A percentile compares a stretch with the other conserved stretches of the same genome.
phyloP scores from a whole-genome alignment of 352 stramenopile genomes.

The Globisporangium paroecandrum region DNA sequence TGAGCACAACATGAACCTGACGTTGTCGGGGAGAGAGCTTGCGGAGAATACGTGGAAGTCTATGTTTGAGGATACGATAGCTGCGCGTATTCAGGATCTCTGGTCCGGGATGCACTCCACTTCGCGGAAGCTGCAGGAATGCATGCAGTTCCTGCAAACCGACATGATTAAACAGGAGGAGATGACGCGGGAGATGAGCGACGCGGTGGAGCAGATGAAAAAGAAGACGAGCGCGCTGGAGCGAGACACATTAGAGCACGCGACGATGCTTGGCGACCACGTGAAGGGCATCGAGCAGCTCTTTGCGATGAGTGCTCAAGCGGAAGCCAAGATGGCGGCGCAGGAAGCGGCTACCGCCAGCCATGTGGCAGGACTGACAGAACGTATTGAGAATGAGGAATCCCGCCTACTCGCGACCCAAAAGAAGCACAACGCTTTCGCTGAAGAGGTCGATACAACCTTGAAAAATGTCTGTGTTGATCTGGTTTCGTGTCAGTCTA shows the following conservation, averaged over 20 bases:
- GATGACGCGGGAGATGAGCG: constrained; percentile 26
- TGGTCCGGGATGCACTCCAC: constrained; percentile 45
- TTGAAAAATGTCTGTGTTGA: constrained; percentile 29
- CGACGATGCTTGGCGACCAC: constrained; percentile 21
- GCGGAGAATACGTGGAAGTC: constrained; percentile 61
- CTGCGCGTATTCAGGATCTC: constrained; percentile 47
- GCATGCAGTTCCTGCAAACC: constrained; percentile 34
- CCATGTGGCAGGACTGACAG: constrained; percentile 23
- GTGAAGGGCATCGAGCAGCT: constrained; percentile 35
- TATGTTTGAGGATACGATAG: constrained; percentile 42
- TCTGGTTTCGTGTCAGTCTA: constrained; percentile 25
- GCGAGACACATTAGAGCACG: constrained; percentile 19
- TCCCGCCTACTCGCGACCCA: constrained; percentile 18
- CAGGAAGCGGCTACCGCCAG: constrained; percentile 22
- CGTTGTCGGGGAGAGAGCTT: constrained; percentile 34
- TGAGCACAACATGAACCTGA: constrained; percentile 32
- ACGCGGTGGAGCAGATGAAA: constrained; percentile 28
- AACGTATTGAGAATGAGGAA: constrained; percentile 25
- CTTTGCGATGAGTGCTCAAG: constrained; percentile 22
- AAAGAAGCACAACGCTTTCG: constrained; percentile 24
- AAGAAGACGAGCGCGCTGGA: constrained; percentile 21
- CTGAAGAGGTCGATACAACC: constrained; percentile 26
- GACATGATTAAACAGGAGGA: constrained; percentile 54
- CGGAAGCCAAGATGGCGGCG: constrained; percentile 20
- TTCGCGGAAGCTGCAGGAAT: constrained; percentile 34